These are phyloP conservation scores for Candida sanyiensis DNA, from an alignment of 805 yeast species.

Conservation along the genomic window DNA sequence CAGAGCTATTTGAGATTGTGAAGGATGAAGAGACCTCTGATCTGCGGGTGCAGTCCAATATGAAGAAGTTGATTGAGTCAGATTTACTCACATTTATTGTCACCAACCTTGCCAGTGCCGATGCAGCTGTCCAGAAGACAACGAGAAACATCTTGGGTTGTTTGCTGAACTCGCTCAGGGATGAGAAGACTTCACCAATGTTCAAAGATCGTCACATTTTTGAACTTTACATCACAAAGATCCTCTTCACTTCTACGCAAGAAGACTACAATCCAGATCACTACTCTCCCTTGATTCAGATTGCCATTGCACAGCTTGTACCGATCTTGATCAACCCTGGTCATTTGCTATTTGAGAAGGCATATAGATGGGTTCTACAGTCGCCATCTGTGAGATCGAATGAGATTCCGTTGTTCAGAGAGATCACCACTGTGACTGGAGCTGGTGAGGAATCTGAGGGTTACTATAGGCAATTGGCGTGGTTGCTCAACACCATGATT, in stretches of 20 bases:
- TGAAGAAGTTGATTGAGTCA: conserved; percentile 53
- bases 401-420: conserved; percentile 41
- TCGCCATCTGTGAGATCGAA: conserved; percentile 33
- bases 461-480: conserved; percentile 52
- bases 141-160: conserved; percentile 41
- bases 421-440: conserved; percentile 24
- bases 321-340: conserved; percentile 62
- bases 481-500: conserved; percentile 54
- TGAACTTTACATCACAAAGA: conserved; percentile 45
- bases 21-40: conserved; percentile 27
- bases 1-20: conserved; percentile 45
- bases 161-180: conserved; percentile 37
- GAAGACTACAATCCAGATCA: conserved; percentile 13
- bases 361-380: conserved; percentile 56
- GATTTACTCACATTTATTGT: conserved; percentile 47
- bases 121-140: conserved; percentile 28
- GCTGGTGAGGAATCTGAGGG: conserved; percentile 38
- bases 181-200: conserved; percentile 28
- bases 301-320: conserved; percentile 48
- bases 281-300: conserved; percentile 47
- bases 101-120: conserved; percentile 37
- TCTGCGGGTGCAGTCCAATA: conserved; percentile 35
- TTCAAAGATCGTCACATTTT: conserved; percentile 54
- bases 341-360: conserved; percentile 68
- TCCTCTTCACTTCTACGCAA: conserved; percentile 30